phyloP scores from a whole-genome alignment of 2,329 filamentous ascomycete species.

The Penicillium sp. region DNA sequence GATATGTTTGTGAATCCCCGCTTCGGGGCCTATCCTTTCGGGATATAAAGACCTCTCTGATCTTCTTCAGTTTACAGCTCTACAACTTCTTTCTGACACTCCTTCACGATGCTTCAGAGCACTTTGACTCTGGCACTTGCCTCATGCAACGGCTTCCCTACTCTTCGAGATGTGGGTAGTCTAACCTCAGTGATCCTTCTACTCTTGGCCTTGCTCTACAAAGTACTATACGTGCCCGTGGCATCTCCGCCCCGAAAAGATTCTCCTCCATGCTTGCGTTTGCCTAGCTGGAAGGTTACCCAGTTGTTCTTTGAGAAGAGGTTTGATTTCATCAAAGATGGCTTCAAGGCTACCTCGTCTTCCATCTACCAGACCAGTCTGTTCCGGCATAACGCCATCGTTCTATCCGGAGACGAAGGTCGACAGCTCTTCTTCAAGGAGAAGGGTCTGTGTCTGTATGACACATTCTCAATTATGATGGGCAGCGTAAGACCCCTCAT shows the following conservation, averaged over 20 bases:
- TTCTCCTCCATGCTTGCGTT: not conserved
- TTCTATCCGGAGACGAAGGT: constrained; percentile 6
- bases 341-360: not conserved
- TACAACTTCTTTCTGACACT: not conserved
- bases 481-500: not conserved
- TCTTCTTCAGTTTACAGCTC: not conserved
- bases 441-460: constrained; percentile 2
- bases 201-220: not conserved
- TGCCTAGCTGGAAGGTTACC: not conserved
- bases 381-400: not conserved
- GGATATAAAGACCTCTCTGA: not conserved
- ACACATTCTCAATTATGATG: constrained; percentile 1
- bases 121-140: not conserved
- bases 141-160: not conserved
- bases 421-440: constrained; percentile 3
- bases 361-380: constrained; percentile 3
- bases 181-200: not conserved
- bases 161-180: not conserved
- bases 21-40: not conserved
- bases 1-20: not conserved
- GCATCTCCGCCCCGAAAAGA: not conserved
- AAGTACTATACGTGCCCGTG: not conserved
- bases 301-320: not conserved
- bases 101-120: not conserved
- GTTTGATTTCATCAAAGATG: not conserved